These are phyloP conservation scores for Paramecium primaurelia DNA, from an alignment of 73 alveolate genomes.

Conservation along the genomic window DNA sequence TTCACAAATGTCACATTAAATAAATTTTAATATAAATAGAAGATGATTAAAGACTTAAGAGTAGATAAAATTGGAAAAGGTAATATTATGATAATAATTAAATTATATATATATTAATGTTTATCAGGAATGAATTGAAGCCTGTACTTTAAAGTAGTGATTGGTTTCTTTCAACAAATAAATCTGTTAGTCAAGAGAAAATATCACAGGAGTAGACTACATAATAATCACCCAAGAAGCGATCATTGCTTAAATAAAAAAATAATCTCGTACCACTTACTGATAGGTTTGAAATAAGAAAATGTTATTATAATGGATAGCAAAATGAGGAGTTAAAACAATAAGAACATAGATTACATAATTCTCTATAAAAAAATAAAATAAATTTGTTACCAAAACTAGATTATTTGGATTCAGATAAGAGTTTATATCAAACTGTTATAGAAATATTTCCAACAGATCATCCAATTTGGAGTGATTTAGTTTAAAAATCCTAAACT, in stretches of 20 bases:
- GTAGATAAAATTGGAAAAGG: not conserved
- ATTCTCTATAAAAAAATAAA: not conserved
- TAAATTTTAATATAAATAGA: no score
- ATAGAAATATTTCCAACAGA: not conserved
- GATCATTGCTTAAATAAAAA: not conserved
- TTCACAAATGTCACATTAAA: no score
- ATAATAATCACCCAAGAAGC: not conserved
- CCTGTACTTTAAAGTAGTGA: not conserved
- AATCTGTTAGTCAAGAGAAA: not conserved
- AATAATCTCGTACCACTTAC: not conserved
- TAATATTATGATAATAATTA: not conserved
- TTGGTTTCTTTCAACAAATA: not conserved
- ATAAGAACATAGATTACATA: not conserved
- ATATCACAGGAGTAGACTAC: not conserved
- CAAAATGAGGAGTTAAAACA: not conserved
- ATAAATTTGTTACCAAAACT: not conserved
- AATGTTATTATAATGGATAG: not conserved
- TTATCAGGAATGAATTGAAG: not conserved
- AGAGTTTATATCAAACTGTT: conserved; percentile 2
- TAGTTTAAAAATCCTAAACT: not conserved
- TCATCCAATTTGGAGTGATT: not conserved
- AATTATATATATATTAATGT: not conserved
- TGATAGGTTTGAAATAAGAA: not conserved
- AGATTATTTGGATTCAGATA: not conserved
- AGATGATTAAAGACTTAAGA: no score